These are phyloP conservation scores for Arthrinium puccinioides DNA, from an alignment of 2,329 filamentous ascomycete species.

Conservation along the genomic window DNA sequence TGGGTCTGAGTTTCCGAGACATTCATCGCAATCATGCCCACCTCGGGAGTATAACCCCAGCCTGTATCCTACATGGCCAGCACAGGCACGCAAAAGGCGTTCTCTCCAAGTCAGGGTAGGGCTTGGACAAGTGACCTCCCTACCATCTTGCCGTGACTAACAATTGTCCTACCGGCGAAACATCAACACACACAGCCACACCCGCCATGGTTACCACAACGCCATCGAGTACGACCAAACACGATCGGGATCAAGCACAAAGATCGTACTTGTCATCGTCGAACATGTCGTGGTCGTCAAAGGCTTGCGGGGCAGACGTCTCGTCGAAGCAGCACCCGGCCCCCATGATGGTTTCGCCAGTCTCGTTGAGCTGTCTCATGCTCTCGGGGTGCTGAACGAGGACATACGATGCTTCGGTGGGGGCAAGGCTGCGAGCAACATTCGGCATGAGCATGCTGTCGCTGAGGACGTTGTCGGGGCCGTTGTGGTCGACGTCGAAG, in stretches of 20 bases:
- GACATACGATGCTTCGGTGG: slow-evolving; percentile 7
- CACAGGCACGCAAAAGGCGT: too few relatives aligned
- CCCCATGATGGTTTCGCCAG: slow-evolving; percentile 4
- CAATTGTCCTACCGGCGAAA: too few relatives aligned
- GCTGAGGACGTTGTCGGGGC: slow-evolving; percentile 4
- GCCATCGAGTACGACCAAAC: too few relatives aligned
- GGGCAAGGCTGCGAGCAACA: slow-evolving; percentile 3
- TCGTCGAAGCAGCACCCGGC: slow-evolving; percentile 1
- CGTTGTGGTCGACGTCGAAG: background rate
- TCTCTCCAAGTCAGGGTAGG: background rate
- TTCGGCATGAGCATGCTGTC: slow-evolving; percentile 7
- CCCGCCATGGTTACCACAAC: too few relatives aligned
- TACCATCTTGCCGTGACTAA: background rate
- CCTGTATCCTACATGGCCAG: too few relatives aligned
- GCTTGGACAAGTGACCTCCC: background rate
- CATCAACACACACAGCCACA: too few relatives aligned
- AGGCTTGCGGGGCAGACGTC: background rate
- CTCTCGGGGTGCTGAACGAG: background rate
- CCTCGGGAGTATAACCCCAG: too few relatives aligned
- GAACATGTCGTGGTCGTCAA: background rate
- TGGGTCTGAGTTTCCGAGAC: too few relatives aligned
- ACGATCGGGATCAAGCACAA: background rate
- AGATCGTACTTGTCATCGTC: background rate
- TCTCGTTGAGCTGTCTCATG: slow-evolving; percentile 1
- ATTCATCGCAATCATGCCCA: too few relatives aligned